Conservation (phyloP, 352 stramenopile genomes). For the Phytophthora gonapodyides region DNA sequence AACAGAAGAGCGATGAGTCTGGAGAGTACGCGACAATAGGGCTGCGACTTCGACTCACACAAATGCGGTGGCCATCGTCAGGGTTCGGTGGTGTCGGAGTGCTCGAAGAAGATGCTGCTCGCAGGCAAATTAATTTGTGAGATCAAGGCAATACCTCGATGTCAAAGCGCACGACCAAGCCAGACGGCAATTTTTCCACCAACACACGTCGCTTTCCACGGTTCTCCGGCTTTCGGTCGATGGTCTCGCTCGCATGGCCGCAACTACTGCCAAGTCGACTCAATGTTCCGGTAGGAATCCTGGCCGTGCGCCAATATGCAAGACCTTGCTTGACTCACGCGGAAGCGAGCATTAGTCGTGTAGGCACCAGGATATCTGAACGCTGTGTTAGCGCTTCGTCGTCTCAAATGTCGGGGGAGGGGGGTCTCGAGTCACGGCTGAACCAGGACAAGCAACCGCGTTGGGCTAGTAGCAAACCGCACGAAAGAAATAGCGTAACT, state of each 20-base stretch:
- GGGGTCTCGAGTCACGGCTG: no score
- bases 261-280: background rate
- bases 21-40: background rate
- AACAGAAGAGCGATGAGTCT: background rate
- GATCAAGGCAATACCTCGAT: no score
- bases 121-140: conserved; percentile 8
- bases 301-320: conserved; percentile 4
- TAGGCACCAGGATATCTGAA: background rate
- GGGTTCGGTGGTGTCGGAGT: background rate
- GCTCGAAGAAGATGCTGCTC: background rate
- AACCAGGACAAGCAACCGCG: no score
- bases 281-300: background rate
- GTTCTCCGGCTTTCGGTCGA: conserved; percentile 10
- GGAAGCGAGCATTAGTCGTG: background rate
- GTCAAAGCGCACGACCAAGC: no score
- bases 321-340: conserved; percentile 1
- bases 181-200: conserved; percentile 2
- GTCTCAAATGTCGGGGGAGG: no score
- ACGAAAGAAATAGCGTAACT: background rate
- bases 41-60: conserved; percentile 2
- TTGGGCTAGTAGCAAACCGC: no score
- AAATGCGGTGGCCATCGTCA: conserved; percentile 13
- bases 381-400: background rate
- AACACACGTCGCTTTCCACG: background rate
- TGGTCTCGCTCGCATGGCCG: conserved; percentile 1